Base-by-base conservation (phyloP, 306 rosid genomes). In the Ammopiptanthus mongolicus region DNA sequence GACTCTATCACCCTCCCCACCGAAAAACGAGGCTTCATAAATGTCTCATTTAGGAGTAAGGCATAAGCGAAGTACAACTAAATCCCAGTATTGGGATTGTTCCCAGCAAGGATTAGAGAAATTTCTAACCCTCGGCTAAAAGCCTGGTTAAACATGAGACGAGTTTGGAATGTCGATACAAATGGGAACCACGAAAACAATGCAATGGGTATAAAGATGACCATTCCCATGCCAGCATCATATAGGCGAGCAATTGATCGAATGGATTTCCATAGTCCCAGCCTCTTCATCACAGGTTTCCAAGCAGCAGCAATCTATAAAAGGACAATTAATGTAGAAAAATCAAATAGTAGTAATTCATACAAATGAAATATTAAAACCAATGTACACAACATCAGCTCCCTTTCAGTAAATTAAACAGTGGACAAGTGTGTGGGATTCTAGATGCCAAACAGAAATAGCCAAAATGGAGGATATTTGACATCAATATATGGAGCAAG, bases 131-230 rank as follows among this genome's bases (percentile, higher is more conserved):
- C 99, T 60, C 98, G 87, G 78, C 98, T 90, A 84, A 95, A 95
- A 29, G 99, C 99, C 74, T 89, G 92, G 91, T 92, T 95, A 88
- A 92, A 95, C 97, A 92, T 92, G 84, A 95, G 97, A 67, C 97
- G 85, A 23, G 96, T 86, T 83, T 95, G 99, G 86, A 95, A 92
- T 4, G 97, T 92, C 1, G 99, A 92, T 34, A 95, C 87, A 77
- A 92, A 92, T 29, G 99, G 99, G 83, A 95, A 92, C 98, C 99
- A 95, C 0, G 97, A 95, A 25, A 81, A 74, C 9, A 92, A 65
- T 19, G 97, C 97, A 70, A 92, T 74, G 65, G 99, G 99, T 42
- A 95, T 56, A 57, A 95, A 95, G 72, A 95, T 85, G 17, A 95
- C 47, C 97, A 92, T 89, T 78, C 99, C 98, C 99, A 95, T 95